phyloP scores from a whole-genome alignment of 768 basidiomycete species.

The Dacryopinax primogenitus region DNA sequence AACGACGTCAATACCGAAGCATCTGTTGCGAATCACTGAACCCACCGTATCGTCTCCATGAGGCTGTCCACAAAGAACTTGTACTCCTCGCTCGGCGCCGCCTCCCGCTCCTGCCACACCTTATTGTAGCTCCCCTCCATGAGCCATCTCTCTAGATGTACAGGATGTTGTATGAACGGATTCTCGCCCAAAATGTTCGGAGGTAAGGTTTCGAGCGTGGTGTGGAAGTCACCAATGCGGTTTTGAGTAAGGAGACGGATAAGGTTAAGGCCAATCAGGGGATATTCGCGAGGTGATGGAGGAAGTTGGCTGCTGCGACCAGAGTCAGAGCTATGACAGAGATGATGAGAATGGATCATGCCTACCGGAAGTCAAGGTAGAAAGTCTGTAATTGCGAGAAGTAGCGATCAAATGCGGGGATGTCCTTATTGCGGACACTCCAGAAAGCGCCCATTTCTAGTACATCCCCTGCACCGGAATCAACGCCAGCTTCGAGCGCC shows the following conservation, averaged over 20 bases:
- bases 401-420: slow-evolving; percentile 90
- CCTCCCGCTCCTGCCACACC: slow-evolving; percentile 89
- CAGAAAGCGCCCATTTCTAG: slow-evolving; percentile 93
- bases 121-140: slow-evolving; percentile 99
- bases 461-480: slow-evolving; percentile 57
- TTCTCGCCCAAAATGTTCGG: slow-evolving; percentile 35
- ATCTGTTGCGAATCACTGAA: slow-evolving; percentile 5
- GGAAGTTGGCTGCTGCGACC: slow-evolving; percentile 51
- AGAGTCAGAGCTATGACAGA: neutral
- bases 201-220: slow-evolving; percentile 80
- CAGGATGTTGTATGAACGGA: slow-evolving; percentile 67
- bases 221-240: slow-evolving; percentile 95
- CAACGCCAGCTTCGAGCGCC: neutral
- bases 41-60: slow-evolving; percentile 85
- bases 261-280: slow-evolving; percentile 85
- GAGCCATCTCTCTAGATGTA: slow-evolving; percentile 88
- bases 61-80: slow-evolving; percentile 85
- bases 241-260: slow-evolving; percentile 90
- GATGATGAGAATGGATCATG: neutral
- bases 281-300: slow-evolving; percentile 71
- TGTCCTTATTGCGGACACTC: slow-evolving; percentile 76
- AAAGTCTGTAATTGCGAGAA: slow-evolving; percentile 83
- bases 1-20: neutral
- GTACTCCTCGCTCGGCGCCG: slow-evolving; percentile 88
- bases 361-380: slow-evolving; percentile 71